phyloP scores from a whole-genome alignment of 305 asterid species.

The Rubia peregrina region DNA sequence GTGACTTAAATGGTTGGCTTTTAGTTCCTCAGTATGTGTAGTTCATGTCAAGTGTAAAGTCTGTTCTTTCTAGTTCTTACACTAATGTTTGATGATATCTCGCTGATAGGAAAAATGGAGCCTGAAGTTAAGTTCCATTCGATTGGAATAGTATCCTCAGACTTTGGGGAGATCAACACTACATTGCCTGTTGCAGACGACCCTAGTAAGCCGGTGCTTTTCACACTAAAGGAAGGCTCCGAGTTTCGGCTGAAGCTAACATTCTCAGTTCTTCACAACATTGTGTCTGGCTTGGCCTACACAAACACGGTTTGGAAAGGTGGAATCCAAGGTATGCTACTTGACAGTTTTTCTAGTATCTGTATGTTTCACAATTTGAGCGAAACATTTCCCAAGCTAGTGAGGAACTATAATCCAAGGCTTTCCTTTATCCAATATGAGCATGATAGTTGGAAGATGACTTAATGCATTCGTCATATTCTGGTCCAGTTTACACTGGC shows the following conservation, averaged over 20 bases:
- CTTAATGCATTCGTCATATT: background rate
- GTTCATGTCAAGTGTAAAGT: background rate
- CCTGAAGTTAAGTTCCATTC: conserved; percentile 66
- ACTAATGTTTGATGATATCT: conserved; percentile 7
- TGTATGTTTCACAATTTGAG: background rate
- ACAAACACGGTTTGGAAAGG: conserved; percentile 69
- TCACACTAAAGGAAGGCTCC: conserved; percentile 60
- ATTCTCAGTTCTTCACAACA: conserved; percentile 73
- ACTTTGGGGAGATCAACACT: conserved; percentile 54
- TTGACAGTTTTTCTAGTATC: conserved; percentile 5
- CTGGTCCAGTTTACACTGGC: background rate
- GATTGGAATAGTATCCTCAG: conserved; percentile 51
- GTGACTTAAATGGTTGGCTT: conserved; percentile 51
- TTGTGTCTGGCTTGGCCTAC: conserved; percentile 68
- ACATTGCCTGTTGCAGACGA: conserved; percentile 49
- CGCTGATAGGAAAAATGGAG: conserved; percentile 52
- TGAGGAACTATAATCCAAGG: background rate
- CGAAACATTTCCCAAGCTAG: background rate
- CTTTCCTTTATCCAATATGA: background rate
- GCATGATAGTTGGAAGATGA: background rate
- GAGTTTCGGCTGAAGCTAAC: conserved; percentile 55
- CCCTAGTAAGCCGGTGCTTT: conserved; percentile 36
- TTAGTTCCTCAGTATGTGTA: conserved; percentile 3
- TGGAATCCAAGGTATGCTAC: conserved; percentile 56
- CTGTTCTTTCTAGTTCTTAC: background rate